Evolutionary conservation across 176 grass and related monocot genomes (phyloP).

Genomic region (Hordeum marinum): DNA sequence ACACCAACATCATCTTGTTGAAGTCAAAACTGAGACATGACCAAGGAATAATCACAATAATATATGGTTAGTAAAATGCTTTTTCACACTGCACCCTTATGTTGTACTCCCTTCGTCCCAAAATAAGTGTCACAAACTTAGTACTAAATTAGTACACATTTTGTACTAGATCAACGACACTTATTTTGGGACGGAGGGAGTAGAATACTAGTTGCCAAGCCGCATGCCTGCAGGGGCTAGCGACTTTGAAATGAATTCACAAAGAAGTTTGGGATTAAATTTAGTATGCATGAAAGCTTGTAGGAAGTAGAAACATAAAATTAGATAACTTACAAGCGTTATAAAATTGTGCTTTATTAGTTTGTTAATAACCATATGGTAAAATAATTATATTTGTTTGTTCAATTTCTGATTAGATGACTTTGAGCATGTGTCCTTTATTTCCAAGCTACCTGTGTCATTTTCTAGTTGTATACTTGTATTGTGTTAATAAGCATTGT

Average conservation of each 20-base stretch:
- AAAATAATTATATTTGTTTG: not conserved
- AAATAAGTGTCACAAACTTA: too few relatives aligned
- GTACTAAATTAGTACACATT: too few relatives aligned
- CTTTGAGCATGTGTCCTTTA: not conserved
- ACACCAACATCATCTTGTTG: not conserved
- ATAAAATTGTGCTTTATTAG: not conserved
- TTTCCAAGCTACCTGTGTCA: not conserved
- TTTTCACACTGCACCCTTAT: not conserved
- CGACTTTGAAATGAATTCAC: not conserved
- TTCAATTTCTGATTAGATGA: not conserved
- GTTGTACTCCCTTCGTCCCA: not conserved
- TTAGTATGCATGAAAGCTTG: not conserved
- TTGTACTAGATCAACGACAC: too few relatives aligned
- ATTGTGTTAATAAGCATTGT: not conserved
- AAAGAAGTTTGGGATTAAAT: not conserved
- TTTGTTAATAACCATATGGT: not conserved
- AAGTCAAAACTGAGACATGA: not conserved
- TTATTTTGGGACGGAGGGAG: too few relatives aligned
- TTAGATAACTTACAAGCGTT: not conserved
- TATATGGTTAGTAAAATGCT: not conserved
- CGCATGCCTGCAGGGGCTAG: not conserved
- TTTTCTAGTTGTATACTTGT: not conserved
- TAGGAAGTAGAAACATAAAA: not conserved
- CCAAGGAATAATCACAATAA: not conserved
- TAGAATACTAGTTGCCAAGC: not conserved